These are phyloP conservation scores for Lactifluus pinguis DNA, from an alignment of 768 basidiomycete species.

Conservation along the genomic window DNA sequence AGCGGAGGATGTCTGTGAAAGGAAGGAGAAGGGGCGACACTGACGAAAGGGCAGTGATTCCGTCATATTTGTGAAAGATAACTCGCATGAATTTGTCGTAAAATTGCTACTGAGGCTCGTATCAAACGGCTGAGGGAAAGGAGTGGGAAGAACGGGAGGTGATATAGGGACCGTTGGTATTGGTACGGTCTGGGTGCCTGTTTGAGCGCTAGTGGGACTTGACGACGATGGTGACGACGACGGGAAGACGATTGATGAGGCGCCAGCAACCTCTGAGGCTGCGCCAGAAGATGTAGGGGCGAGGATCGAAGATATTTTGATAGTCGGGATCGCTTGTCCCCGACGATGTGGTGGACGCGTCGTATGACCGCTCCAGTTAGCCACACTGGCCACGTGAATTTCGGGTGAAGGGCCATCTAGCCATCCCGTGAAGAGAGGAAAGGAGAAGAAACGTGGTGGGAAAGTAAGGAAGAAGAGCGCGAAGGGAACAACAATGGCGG, in stretches of 20 bases:
- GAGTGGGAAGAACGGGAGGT: constrained; percentile 52
- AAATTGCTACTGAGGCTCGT: constrained; percentile 55
- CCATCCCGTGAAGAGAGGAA: constrained; percentile 39
- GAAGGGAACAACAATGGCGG: constrained; percentile 48
- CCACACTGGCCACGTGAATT: neutral
- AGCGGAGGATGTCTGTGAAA: constrained; percentile 43
- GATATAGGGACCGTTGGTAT: constrained; percentile 43
- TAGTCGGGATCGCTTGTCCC: neutral
- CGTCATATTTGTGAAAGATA: constrained; percentile 75
- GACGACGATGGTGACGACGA: constrained; percentile 1
- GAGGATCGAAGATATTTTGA: neutral
- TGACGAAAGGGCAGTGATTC: constrained; percentile 46
- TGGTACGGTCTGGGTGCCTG: constrained; percentile 26
- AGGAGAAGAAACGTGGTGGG: constrained; percentile 42
- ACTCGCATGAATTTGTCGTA: constrained; percentile 50
- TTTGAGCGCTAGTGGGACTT: constrained; percentile 22
- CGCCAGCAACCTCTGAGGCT: neutral
- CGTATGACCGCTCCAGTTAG: constrained; percentile 4
- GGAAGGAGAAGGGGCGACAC: constrained; percentile 70
- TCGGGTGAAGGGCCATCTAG: constrained; percentile 25
- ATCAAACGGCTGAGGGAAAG: constrained; percentile 74
- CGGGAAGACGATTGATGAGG: neutral
- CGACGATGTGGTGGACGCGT: constrained; percentile 5
- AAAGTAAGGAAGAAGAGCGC: constrained; percentile 45
- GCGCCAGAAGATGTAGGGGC: too few species aligned